These are phyloP conservation scores for Candida gigantensis DNA, from an alignment of 1,139 yeast genomes.

Conservation along the genomic window DNA sequence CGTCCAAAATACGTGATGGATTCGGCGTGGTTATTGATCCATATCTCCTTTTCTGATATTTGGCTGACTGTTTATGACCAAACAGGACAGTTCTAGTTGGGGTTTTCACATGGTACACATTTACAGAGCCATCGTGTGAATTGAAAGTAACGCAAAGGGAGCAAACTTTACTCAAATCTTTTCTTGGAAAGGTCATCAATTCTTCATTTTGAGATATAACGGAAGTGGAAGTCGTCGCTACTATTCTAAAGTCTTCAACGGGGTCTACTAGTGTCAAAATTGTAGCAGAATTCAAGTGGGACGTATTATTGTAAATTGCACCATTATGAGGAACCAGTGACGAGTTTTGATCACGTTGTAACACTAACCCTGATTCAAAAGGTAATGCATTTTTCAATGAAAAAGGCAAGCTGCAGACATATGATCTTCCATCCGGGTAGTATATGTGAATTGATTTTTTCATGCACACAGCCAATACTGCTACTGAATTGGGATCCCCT, in stretches of 20 bases:
- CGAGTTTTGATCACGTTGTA: constrained; percentile 37
- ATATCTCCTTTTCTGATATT: constrained; percentile 24
- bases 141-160: constrained; percentile 58
- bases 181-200: constrained; percentile 50
- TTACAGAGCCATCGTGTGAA: constrained; percentile 41
- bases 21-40: constrained; percentile 38
- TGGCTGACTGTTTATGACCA: constrained; percentile 12
- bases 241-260: constrained; percentile 62
- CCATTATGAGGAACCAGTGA: constrained; percentile 9
- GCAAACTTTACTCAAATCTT: constrained; percentile 30
- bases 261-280: constrained; percentile 72
- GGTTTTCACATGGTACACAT: constrained; percentile 53
- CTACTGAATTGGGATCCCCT: constrained; percentile 8
- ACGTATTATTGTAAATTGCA: constrained; percentile 16
- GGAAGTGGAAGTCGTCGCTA: constrained; percentile 70
- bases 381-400: constrained; percentile 55
- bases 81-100: constrained; percentile 26
- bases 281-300: constrained; percentile 35
- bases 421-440: constrained; percentile 56
- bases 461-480: constrained; percentile 48
- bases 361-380: constrained; percentile 63
- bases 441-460: constrained; percentile 57
- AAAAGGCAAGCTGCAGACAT: constrained; percentile 66
- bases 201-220: constrained; percentile 62
- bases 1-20: constrained; percentile 45